Base-by-base conservation (phyloP, 2,329 filamentous ascomycete genomes). In the Calonectria pauciramosa region DNA sequence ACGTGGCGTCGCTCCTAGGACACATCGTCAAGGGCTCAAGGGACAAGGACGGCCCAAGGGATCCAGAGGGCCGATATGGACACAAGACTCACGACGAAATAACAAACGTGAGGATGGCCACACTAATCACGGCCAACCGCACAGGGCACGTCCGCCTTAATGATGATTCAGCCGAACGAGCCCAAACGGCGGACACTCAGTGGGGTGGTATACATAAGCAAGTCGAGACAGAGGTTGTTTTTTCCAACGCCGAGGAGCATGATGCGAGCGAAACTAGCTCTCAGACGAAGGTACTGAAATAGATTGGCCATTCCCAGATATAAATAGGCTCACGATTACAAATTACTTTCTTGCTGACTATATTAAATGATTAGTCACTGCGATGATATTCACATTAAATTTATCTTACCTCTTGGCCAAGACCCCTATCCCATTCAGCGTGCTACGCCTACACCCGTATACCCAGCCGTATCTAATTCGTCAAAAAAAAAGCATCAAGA, bases 1-100 rank as follows among this genome's bases (percentile, higher is more conserved):
- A 76, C 10, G 74, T 70, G 0, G 70, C 68, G 14, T 66, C 67
- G 2, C 71, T 73, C 6, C 54, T 78, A 0, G 69, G 76, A 0
- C 76, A 78, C 6, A 78, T 78, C 9, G 76, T 78, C 10, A 78
- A 75, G 72, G 64, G 54, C 2, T 68, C 76, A 18, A 67, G 51
- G 8, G 68, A 77, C 4, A 51, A 47, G 1, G 56, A 70, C 14
- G 30, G 44, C 23, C 49, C 44, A 20, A 56, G 65, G 32, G 54
- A 14, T 3, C 54, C 36, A 5, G 16, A 16, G 4, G 20, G 30
- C 1, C 41, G 64, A 65, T 72, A 74, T 11, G 47, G 44, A 41
- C 38, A 49, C 18, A 72, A 38, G 14, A 49, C 36, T 16, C 65
- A 66, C 13, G 75, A 77, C 1, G 73, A 77, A 18, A 1, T 41